Conservation (phyloP, 2,329 filamentous ascomycete genomes). For the Ascochyta clinopodiicola region DNA sequence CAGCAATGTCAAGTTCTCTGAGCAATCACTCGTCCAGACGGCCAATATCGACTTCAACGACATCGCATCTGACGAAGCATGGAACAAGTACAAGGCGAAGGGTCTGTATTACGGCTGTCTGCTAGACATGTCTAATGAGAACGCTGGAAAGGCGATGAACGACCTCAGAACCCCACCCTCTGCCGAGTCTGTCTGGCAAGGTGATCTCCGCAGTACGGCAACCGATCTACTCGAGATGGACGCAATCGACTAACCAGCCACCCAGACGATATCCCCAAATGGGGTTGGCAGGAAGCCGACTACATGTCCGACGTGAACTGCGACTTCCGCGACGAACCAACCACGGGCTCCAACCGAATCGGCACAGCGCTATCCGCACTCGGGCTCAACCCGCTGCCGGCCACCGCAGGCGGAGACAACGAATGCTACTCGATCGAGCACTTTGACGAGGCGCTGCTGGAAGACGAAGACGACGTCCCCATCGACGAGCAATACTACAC, state of each 20-base stretch:
- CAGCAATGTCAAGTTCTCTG: background rate
- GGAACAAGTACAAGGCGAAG: background rate
- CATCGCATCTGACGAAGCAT: background rate
- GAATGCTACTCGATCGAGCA: conserved; percentile 17
- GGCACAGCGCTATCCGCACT: conserved; percentile 5
- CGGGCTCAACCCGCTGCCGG: conserved; percentile 3
- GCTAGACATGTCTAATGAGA: background rate
- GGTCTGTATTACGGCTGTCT: background rate
- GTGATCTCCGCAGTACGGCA: background rate
- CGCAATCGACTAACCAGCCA: background rate
- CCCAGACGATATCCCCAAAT: conserved; percentile 10
- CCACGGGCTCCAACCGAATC: background rate
- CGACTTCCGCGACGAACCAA: conserved; percentile 2
- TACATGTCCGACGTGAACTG: background rate
- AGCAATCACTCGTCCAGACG: background rate
- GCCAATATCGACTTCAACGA: background rate
- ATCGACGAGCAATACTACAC: conserved; percentile 15
- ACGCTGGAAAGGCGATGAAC: background rate
- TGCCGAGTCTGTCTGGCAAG: background rate
- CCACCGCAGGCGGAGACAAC: conserved; percentile 12
- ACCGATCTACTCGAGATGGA: background rate
- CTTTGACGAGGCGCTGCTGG: conserved; percentile 1
- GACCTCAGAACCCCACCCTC: background rate
- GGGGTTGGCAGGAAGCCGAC: conserved; percentile 15
- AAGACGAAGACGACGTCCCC: conserved; percentile 1